These are phyloP conservation scores for Cladophialophora bantiana DNA, from an alignment of 2,329 filamentous ascomycete species.

Conservation along the genomic window DNA sequence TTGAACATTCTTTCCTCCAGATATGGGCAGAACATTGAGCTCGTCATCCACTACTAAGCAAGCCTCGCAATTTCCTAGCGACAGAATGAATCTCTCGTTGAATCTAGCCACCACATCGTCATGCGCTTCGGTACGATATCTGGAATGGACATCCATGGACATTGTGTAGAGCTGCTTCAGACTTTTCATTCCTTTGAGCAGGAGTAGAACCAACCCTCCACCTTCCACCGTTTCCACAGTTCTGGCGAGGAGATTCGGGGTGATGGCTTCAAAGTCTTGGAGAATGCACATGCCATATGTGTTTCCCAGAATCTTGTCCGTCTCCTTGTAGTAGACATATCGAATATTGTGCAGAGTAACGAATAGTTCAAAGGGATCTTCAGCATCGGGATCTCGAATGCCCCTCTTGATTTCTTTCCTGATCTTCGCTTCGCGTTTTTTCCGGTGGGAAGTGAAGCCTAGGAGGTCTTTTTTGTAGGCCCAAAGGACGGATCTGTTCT, in stretches of 20 bases:
- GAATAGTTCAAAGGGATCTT: slow-evolving; percentile 97
- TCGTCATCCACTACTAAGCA: slow-evolving; percentile 98
- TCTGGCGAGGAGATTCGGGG: slow-evolving; percentile 92
- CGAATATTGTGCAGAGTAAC: slow-evolving; percentile 95
- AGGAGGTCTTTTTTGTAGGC: slow-evolving; percentile 98
- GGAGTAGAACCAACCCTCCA: slow-evolving; percentile 85
- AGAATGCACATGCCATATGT: slow-evolving; percentile 98
- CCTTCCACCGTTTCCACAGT: slow-evolving; percentile 98
- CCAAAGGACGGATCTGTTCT: slow-evolving; percentile 97
- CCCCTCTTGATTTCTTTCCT: slow-evolving; percentile 98
- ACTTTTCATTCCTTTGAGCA: slow-evolving; percentile 95
- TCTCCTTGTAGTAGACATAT: slow-evolving; percentile 99
- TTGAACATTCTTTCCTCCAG: slow-evolving; percentile 88
- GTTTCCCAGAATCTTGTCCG: slow-evolving; percentile 96
- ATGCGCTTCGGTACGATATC: slow-evolving; percentile 96
- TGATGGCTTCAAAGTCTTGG: slow-evolving; percentile 97
- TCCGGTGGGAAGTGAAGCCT: slow-evolving; percentile 92
- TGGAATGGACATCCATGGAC: slow-evolving; percentile 96
- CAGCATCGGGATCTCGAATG: slow-evolving; percentile 86
- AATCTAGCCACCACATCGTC: slow-evolving; percentile 93
- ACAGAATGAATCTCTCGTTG: slow-evolving; percentile 96
- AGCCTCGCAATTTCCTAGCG: slow-evolving; percentile 90
- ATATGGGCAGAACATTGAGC: slow-evolving; percentile 95
- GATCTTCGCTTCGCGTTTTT: slow-evolving; percentile 98
- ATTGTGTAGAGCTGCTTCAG: slow-evolving; percentile 96